These are phyloP conservation scores for Gossypium longicalyx DNA, from an alignment of 345 rosid genomes.

Conservation along the genomic window DNA sequence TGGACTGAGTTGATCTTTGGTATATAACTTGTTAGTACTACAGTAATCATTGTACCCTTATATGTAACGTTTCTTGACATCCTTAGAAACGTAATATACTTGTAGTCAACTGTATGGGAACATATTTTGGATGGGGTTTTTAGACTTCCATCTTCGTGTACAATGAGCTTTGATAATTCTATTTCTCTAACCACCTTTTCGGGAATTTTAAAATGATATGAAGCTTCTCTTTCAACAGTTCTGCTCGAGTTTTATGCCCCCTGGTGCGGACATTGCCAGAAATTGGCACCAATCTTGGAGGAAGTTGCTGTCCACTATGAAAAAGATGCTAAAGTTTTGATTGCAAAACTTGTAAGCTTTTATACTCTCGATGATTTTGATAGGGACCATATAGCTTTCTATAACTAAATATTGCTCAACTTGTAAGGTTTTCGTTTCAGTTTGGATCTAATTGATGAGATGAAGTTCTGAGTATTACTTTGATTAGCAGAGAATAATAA, in stretches of 20 bases:
- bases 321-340: constrained; percentile 54
- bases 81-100: not conserved
- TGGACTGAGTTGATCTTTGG: not conserved
- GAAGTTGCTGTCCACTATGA: constrained; percentile 76
- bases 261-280: constrained; percentile 98
- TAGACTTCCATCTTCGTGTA: not conserved
- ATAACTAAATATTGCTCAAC: not conserved
- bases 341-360: constrained; percentile 77
- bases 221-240: constrained; percentile 42
- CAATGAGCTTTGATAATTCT: constrained; percentile 1
- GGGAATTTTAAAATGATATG: not conserved
- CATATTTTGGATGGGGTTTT: not conserved
- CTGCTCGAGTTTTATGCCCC: constrained; percentile 94
- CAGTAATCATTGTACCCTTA: not conserved
- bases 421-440: not conserved
- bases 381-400: not conserved
- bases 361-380: not conserved
- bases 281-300: constrained; percentile 88
- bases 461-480: not conserved
- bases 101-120: not conserved
- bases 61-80: not conserved
- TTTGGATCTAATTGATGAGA: not conserved
- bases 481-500: not conserved
- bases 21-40: not conserved
- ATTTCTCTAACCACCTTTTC: not conserved